Conservation (phyloP, 306 rosid species). For the Acacia melanoxylon region DNA sequence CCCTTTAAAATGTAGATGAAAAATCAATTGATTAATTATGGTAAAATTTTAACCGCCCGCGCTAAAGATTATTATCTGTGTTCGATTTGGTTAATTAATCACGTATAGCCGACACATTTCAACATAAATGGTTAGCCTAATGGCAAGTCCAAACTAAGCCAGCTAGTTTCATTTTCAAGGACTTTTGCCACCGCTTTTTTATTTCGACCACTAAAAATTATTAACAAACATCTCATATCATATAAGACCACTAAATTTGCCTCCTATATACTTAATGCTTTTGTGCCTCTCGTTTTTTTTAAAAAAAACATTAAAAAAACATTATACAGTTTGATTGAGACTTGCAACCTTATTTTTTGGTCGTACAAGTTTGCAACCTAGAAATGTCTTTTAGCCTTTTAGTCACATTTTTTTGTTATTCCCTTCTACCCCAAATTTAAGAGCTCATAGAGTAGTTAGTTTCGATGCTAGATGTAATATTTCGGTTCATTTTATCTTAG, state of each 20-base stretch:
- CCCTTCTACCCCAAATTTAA: too few relatives aligned
- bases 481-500: too few relatives aligned
- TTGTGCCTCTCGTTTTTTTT: not conserved
- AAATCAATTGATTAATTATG: not conserved
- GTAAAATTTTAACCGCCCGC: not conserved
- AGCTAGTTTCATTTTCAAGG: constrained; percentile 9
- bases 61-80: not conserved
- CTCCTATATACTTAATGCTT: constrained; percentile 8
- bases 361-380: not conserved
- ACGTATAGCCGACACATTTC: not conserved
- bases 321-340: constrained; percentile 14
- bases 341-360: not conserved
- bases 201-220: constrained; percentile 31
- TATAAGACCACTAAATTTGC: constrained; percentile 35
- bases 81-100: not conserved
- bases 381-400: not conserved
- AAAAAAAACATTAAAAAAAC: not conserved
- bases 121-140: not conserved
- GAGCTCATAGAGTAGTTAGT: too few relatives aligned
- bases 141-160: not conserved
- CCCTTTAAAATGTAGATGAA: too few relatives aligned
- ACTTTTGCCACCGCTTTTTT: not conserved
- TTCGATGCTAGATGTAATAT: too few relatives aligned
- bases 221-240: constrained; percentile 36
- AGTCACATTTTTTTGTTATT: not conserved